Conservation (phyloP, 163 green algal genomes). For the Prototheca cutis region DNA sequence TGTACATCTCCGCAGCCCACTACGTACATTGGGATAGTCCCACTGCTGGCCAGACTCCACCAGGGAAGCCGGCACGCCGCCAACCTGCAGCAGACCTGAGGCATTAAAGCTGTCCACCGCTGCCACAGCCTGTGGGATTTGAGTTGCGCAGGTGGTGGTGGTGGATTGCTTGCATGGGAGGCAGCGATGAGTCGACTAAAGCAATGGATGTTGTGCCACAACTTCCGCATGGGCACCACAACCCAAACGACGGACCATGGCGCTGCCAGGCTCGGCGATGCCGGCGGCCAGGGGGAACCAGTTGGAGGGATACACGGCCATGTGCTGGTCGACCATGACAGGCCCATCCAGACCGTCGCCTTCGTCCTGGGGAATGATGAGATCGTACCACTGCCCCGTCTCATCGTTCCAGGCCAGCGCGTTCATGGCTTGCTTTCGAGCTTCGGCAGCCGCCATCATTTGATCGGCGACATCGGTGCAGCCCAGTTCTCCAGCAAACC, state of each 20-base stretch:
- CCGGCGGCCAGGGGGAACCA: slow-evolving; percentile 82
- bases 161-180: no score
- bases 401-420: slow-evolving; percentile 60
- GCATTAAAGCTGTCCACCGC: slow-evolving; percentile 42
- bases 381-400: slow-evolving; percentile 49
- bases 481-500: slow-evolving; percentile 39
- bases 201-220: no score
- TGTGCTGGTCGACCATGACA: not conserved
- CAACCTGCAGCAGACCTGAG: slow-evolving; percentile 55
- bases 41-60: slow-evolving; percentile 65
- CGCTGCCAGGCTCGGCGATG: slow-evolving; percentile 12
- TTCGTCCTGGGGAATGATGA: slow-evolving; percentile 16
- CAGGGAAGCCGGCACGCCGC: slow-evolving; percentile 46
- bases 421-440: slow-evolving; percentile 52
- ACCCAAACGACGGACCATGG: no score
- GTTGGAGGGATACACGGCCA: slow-evolving; percentile 30
- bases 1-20: no score
- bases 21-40: slow-evolving; percentile 88
- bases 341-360: not conserved
- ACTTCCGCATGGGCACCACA: no score
- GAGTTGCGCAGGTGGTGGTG: no score
- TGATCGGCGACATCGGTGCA: slow-evolving; percentile 6
- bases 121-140: slow-evolving; percentile 12
- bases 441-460: slow-evolving; percentile 23
- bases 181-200: no score